Evolutionary conservation across 345 rosid species (phyloP), one percentile per base, ranked within the genome.

Genomic region (Camelina hispida): DNA sequence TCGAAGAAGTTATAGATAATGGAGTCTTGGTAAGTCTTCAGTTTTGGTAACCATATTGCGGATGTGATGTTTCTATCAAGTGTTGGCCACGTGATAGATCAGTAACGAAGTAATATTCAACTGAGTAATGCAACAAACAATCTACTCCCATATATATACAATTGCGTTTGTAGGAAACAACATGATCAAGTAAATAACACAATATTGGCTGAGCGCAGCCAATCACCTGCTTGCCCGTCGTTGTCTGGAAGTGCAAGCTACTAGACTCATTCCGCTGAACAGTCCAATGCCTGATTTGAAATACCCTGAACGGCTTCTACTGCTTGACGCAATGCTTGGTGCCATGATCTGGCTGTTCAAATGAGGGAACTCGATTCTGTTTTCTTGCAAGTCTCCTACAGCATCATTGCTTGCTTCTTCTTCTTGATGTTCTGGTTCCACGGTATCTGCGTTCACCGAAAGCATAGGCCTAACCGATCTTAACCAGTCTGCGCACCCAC

Each of bases 181-280:
- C 65, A 44, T 43, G 38, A 73, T 46, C 48, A n/a, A 38, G 54
- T 55, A 72, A 53, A 2, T 13, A 42, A 42, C 7, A 14, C 15
- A 17, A 15, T 25, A 60, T 16, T 42, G n/a, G 68, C 58, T 20
- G 12, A 35, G 30, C 25, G 11, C 46, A 38, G 22, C 34, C 12
- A 57, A 67, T 69, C 69, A 68, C 44, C 50, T 62, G 70, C 83
- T 71, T 43, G 80, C 81, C 79, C 91, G 84, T 75, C 90, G 85
- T 77, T 85, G 85, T 69, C 96, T 84, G 76, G 87, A 81, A 54
- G 93, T 85, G 86, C 97, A 93, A 79, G 96, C 88, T 35, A 83
- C 97, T 28, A 91, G 54, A 85, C 85, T 79, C 77, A 86, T 88
- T 70, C 97, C 88, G 22, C 88, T 79, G 32, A 88, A 77, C 73